Base-by-base conservation (phyloP, 2,329 filamentous ascomycete species). In the Colletotrichum incanum region DNA sequence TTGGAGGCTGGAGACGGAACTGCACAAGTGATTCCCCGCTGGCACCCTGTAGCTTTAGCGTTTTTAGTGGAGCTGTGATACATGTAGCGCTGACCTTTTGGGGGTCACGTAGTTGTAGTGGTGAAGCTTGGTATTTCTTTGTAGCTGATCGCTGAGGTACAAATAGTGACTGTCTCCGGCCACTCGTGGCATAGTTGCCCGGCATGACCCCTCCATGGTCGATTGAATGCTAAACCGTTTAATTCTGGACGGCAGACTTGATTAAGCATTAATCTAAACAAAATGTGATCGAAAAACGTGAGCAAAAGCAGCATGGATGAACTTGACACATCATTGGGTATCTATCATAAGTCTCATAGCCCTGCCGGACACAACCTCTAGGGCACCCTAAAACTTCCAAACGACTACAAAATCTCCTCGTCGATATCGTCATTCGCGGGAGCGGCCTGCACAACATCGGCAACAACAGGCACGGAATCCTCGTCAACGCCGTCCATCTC, bases 401-500 rank as follows among this genome's bases (percentile, higher is more conserved):
- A 6, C 37, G n/a, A 49, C 43, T 73, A 74, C 54, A 74, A 23
- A 63, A 74, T 74, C 37, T 74, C 69, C 43, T 74, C 71, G 41
- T 74, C 73, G 31, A 71, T 56, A 28, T 74, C 73, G n/a, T 73
- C 71, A 8, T 52, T 65, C 37, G 67, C 54, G 2, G 37, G 20
- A 23, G 47, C 23, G n/a, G 37, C 52, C 45, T 60, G 55, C 31
- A 49, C 61, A 54, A 61, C 41, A 20, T 34, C 34, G 41, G 28
- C 47, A 2, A 37, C 37, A 39, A 41, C 45, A 41, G 60, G 26
- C 20, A 70, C 61, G 43, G 47, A 59, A 18, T 23, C 39, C 52
- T 58, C 65, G 12, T 65, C 76, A 5, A 74, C 77, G 1, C 73
- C 80, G 16, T 79, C 79, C 79, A 82, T 82, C 43, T 82, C 79